Percentiles rank a stretch among this genome's conserved stretches.
Evolutionary conservation across 2,329 filamentous ascomycete species (phyloP).

Genomic region (Nothopassalora personata): DNA sequence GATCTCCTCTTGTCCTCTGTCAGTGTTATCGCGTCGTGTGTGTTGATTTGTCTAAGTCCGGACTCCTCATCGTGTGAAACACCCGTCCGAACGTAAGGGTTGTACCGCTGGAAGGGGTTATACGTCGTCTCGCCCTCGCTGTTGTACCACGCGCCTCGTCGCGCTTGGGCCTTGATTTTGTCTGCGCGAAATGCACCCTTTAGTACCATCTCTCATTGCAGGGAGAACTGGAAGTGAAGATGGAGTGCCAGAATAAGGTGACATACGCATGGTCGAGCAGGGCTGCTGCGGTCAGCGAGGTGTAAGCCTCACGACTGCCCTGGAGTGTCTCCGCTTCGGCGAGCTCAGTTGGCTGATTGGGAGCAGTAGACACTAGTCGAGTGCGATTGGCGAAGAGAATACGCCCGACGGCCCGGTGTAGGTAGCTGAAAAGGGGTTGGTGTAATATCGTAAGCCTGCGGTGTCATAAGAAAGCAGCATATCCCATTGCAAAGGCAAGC

Average conservation of each 20-base stretch:
- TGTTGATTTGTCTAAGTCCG: slow-evolving; percentile 9
- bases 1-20: slow-evolving; percentile 11
- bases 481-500: not conserved
- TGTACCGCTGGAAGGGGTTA: slow-evolving; percentile 26
- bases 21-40: slow-evolving; percentile 17
- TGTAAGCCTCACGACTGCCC: not conserved
- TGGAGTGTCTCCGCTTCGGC: not conserved
- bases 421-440: not conserved
- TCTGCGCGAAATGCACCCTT: slow-evolving; percentile 15
- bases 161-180: slow-evolving; percentile 28
- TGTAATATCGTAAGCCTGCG: not conserved
- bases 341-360: not conserved
- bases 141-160: slow-evolving; percentile 27
- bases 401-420: not conserved
- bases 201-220: slow-evolving; percentile 5
- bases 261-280: slow-evolving; percentile 9
- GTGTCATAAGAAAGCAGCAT: not conserved
- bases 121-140: slow-evolving; percentile 18
- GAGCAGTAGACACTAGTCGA: not conserved
- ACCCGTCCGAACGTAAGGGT: slow-evolving; percentile 8
- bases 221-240: not conserved
- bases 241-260: not conserved
- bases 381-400: not conserved
- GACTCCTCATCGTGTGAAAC: slow-evolving; percentile 19
- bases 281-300: slow-evolving; percentile 1